phyloP scores from a whole-genome alignment of 306 rosid species.

The Vigna radiata region DNA sequence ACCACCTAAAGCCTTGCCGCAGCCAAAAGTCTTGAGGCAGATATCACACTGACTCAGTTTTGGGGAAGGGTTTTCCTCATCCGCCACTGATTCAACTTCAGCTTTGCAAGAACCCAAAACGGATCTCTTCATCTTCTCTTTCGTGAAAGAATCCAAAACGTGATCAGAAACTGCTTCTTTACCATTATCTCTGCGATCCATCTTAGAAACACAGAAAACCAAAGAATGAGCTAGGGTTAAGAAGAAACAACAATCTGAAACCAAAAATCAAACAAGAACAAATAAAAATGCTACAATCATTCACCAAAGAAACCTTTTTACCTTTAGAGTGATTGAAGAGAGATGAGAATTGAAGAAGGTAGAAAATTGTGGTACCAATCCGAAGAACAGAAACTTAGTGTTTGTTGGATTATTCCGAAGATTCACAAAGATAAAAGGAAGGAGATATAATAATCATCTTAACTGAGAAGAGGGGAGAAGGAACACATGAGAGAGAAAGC shows the following conservation, averaged over 20 bases:
- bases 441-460: neutral
- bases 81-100: neutral
- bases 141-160: neutral
- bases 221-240: neutral
- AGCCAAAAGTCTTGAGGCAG: slow-evolving; percentile 33
- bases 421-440: neutral
- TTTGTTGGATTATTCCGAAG: neutral
- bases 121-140: slow-evolving; percentile 15
- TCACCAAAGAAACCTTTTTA: neutral
- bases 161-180: neutral
- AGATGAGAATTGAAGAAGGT: neutral
- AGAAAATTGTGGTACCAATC: neutral
- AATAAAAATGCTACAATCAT: neutral
- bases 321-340: neutral
- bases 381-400: neutral
- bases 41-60: slow-evolving; percentile 22
- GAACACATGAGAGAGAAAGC: neutral
- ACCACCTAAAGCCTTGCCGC: slow-evolving; percentile 55
- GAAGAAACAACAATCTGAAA: neutral
- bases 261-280: neutral
- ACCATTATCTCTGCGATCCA: neutral
- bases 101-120: neutral
- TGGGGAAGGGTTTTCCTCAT: neutral
- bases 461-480: neutral
- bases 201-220: neutral